Conservation (phyloP, 768 basidiomycete genomes). For the Exsudoporus frostii region DNA sequence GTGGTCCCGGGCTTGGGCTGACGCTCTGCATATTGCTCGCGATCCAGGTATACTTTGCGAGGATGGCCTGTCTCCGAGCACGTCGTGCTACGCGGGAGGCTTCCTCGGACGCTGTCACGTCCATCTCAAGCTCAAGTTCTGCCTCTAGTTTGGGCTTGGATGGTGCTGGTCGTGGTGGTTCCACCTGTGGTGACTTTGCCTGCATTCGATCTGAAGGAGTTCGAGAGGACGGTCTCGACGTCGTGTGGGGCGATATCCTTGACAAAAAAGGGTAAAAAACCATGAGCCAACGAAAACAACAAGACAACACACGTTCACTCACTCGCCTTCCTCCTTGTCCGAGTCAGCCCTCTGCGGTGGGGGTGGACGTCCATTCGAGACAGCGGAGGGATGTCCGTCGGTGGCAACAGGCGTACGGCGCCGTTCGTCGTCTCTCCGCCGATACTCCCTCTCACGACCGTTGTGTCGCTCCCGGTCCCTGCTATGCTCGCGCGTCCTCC, state of each 20-base stretch:
- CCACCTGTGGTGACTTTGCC: conserved; percentile 16
- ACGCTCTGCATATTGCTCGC: conserved; percentile 41
- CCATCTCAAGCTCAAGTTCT: conserved; percentile 54
- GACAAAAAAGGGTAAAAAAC: conserved; percentile 1
- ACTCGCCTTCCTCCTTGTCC: conserved; percentile 93
- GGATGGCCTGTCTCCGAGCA: conserved; percentile 70
- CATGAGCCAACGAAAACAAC: conserved; percentile 10
- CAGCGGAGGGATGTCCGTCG: conserved; percentile 7
- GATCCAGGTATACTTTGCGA: conserved; percentile 67
- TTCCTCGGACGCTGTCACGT: conserved; percentile 50
- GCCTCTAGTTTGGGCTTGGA: conserved; percentile 32
- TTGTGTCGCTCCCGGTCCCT: conserved; percentile 30
- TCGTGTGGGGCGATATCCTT: conserved; percentile 65
- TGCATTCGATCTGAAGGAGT: conserved; percentile 25
- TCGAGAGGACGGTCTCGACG: conserved; percentile 24
- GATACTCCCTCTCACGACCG: conserved; percentile 26
- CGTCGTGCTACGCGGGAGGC: conserved; percentile 64
- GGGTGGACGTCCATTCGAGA: conserved; percentile 22
- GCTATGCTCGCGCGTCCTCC: conserved; percentile 30
- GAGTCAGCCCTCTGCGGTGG: conserved; percentile 38
- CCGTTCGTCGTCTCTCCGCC: conserved; percentile 32
- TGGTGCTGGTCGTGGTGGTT: conserved; percentile 9
- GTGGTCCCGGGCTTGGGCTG: conserved; percentile 58
- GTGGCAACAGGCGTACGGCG: conserved; percentile 16
- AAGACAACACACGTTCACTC: conserved; percentile 41